phyloP scores from a whole-genome alignment of 1,139 yeast genomes.

The Diutina pseudorugosa region DNA sequence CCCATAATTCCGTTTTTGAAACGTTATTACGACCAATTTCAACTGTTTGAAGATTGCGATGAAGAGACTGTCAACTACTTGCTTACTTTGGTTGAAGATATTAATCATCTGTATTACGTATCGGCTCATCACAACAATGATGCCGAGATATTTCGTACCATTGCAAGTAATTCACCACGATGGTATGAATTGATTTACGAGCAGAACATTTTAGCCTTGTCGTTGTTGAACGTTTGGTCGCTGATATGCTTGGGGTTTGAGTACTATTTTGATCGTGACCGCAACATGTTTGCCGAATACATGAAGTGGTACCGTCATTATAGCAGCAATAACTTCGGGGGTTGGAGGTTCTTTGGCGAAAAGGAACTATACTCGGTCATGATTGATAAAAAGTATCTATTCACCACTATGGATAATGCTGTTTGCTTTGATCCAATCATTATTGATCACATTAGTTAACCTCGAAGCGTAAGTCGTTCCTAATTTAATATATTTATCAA shows the following conservation, averaged over 20 bases:
- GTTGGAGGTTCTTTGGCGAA: background rate
- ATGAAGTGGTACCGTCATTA: background rate
- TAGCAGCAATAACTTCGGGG: background rate
- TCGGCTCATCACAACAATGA: background rate
- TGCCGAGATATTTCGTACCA: background rate
- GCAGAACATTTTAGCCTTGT: background rate
- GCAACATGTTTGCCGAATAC: background rate
- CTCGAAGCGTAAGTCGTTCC: background rate
- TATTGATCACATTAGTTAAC: background rate
- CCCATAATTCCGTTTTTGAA: background rate
- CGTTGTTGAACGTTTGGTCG: background rate
- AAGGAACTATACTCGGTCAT: background rate
- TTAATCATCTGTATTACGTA: background rate
- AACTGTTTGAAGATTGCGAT: no score
- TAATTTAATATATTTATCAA: no score
- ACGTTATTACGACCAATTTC: background rate
- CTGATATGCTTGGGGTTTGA: background rate
- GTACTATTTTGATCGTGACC: background rate
- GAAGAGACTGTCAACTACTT: background rate
- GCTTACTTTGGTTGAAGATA: background rate
- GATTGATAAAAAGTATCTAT: background rate
- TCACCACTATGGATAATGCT: background rate
- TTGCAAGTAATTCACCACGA: background rate
- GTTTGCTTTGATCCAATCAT: background rate
- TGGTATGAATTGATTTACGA: background rate